phyloP scores from a whole-genome alignment of 345 rosid species.

The Lepidium aucheri region DNA sequence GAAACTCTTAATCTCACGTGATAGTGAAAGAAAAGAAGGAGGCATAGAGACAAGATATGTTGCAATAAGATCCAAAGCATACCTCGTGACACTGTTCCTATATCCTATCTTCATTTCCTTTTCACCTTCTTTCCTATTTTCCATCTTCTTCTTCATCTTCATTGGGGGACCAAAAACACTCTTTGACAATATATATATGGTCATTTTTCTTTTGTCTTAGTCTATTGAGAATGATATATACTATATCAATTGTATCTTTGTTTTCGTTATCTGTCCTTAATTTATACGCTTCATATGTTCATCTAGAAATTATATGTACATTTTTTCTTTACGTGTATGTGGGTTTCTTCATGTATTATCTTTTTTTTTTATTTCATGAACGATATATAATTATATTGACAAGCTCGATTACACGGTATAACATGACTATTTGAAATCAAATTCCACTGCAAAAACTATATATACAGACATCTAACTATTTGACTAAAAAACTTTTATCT shows the following conservation, averaged over 20 bases:
- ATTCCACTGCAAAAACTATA: no score
- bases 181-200: constrained; percentile 7
- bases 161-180: constrained; percentile 28
- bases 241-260: constrained; percentile 23
- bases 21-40: constrained; percentile 18
- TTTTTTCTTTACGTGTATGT: neutral
- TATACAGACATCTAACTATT: no score
- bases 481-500: no score
- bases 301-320: neutral
- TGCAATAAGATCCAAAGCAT: constrained; percentile 27
- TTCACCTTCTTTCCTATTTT: constrained; percentile 7
- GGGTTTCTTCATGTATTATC: neutral
- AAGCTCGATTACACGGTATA: no score
- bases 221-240: constrained; percentile 1
- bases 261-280: constrained; percentile 18
- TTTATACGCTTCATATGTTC: constrained; percentile 6
- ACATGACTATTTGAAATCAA: no score
- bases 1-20: constrained; percentile 21
- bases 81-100: constrained; percentile 29
- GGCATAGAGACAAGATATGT: constrained; percentile 21
- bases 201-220: constrained; percentile 13
- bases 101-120: constrained; percentile 17
- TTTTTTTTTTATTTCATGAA: neutral
- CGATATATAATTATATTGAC: no score
- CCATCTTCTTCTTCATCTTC: constrained; percentile 16